phyloP scores from a whole-genome alignment of 768 basidiomycete genomes.

The Kondoa subrosea region DNA sequence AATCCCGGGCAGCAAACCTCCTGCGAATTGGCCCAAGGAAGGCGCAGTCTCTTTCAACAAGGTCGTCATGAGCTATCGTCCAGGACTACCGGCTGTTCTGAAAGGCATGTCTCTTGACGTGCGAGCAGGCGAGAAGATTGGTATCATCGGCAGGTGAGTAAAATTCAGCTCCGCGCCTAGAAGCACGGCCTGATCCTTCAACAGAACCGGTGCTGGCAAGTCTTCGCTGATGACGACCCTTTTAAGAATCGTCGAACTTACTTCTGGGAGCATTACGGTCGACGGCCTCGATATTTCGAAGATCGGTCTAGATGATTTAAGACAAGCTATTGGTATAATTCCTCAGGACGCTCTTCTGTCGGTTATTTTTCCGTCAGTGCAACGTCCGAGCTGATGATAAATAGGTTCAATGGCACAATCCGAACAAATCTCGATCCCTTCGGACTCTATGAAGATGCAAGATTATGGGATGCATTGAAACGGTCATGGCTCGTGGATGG shows the following conservation, averaged over 20 bases:
- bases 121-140: constrained; percentile 67
- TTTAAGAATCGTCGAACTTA: constrained; percentile 49
- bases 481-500: constrained; percentile 64
- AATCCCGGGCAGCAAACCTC: constrained; percentile 45
- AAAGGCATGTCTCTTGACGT: constrained; percentile 60
- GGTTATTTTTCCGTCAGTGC: neutral
- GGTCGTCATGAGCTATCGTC: constrained; percentile 64
- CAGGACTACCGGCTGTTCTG: constrained; percentile 74
- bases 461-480: constrained; percentile 72
- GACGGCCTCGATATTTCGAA: constrained; percentile 71
- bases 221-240: constrained; percentile 12
- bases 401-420: constrained; percentile 36
- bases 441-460: constrained; percentile 56
- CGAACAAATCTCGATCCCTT: constrained; percentile 84
- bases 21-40: constrained; percentile 52
- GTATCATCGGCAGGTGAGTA: constrained; percentile 64
- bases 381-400: constrained; percentile 10
- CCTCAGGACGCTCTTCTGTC: constrained; percentile 27
- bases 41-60: constrained; percentile 60
- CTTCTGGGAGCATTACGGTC: constrained; percentile 54
- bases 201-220: constrained; percentile 18
- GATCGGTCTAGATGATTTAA: constrained; percentile 46
- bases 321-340: constrained; percentile 27
- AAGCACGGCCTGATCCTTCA: constrained; percentile 3
- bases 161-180: constrained; percentile 55